Evolutionary conservation across 1,139 yeast genomes (phyloP).

Genomic region (Yamadazyma mexicana): DNA sequence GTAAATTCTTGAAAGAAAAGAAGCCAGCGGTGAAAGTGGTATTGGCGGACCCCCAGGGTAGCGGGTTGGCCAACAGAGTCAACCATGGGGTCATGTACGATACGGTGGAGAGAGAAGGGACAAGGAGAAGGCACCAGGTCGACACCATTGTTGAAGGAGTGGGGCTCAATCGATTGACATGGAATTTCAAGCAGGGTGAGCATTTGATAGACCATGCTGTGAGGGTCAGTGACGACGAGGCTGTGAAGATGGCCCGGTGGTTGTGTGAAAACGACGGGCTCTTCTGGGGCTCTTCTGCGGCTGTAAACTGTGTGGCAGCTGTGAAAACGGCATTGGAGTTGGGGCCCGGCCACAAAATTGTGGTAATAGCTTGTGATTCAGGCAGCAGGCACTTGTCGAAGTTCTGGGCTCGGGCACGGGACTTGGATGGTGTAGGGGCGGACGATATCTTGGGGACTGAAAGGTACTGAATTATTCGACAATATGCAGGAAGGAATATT

Average conservation of each 20-base stretch:
- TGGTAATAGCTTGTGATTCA: slow-evolving; percentile 90
- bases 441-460: slow-evolving; percentile 37
- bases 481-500: too few relatives aligned
- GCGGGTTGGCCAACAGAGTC: slow-evolving; percentile 83
- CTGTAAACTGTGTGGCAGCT: slow-evolving; percentile 92
- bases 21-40: slow-evolving; percentile 43
- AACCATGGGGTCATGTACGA: slow-evolving; percentile 95
- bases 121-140: slow-evolving; percentile 91
- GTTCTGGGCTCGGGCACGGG: slow-evolving; percentile 77
- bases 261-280: slow-evolving; percentile 82
- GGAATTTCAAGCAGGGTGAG: slow-evolving; percentile 76
- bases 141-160: slow-evolving; percentile 94
- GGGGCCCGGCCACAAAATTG: slow-evolving; percentile 69
- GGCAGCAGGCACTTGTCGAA: slow-evolving; percentile 88
- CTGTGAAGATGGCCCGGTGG: slow-evolving; percentile 83
- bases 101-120: slow-evolving; percentile 84
- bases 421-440: slow-evolving; percentile 23
- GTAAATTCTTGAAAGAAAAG: slow-evolving; percentile 63
- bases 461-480: too few relatives aligned
- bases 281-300: slow-evolving; percentile 89
- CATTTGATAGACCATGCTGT: slow-evolving; percentile 72
- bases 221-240: slow-evolving; percentile 76
- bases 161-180: slow-evolving; percentile 84
- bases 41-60: slow-evolving; percentile 94
- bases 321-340: slow-evolving; percentile 57